Evolutionary conservation across 139 green algal genomes (phyloP).

Genomic region (Picochlorum sp.): DNA sequence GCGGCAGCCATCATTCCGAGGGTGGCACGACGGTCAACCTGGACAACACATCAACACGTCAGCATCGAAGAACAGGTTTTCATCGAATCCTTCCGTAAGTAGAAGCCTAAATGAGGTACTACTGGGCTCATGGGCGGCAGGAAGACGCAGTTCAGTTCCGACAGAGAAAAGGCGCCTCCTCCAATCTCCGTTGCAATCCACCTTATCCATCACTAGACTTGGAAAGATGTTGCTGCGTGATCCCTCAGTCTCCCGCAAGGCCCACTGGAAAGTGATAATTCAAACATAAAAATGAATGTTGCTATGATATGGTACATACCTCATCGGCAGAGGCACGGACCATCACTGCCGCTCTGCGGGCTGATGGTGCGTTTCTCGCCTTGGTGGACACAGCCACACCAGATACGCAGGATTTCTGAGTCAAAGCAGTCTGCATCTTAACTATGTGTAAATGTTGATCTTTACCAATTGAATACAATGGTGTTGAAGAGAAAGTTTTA

Average conservation of each 20-base stretch:
- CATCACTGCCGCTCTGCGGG: constrained; percentile 38
- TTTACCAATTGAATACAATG: too few relatives aligned
- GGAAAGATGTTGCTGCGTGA: background rate
- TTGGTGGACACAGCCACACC: constrained; percentile 13
- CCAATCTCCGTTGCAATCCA: background rate
- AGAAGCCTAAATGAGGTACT: background rate
- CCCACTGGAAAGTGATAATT: too few relatives aligned
- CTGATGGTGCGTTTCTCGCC: constrained; percentile 6
- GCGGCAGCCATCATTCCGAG: constrained; percentile 56
- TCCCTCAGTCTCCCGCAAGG: too few relatives aligned
- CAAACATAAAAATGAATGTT: background rate
- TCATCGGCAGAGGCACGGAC: constrained; percentile 46
- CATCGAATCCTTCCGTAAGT: background rate
- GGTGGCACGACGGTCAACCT: constrained; percentile 52
- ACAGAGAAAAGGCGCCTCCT: background rate
- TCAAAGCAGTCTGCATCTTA: constrained; percentile 27
- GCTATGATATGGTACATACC: constrained; percentile 16
- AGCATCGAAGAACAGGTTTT: background rate
- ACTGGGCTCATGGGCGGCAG: background rate
- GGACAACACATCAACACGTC: background rate
- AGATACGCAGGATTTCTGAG: constrained; percentile 27
- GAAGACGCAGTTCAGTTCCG: constrained; percentile 1
- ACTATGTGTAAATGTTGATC: background rate
- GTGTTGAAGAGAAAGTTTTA: background rate
- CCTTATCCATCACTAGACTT: constrained; percentile 3